phyloP scores from a whole-genome alignment of 2,329 filamentous ascomycete species.

The Apiospora malaysiana region DNA sequence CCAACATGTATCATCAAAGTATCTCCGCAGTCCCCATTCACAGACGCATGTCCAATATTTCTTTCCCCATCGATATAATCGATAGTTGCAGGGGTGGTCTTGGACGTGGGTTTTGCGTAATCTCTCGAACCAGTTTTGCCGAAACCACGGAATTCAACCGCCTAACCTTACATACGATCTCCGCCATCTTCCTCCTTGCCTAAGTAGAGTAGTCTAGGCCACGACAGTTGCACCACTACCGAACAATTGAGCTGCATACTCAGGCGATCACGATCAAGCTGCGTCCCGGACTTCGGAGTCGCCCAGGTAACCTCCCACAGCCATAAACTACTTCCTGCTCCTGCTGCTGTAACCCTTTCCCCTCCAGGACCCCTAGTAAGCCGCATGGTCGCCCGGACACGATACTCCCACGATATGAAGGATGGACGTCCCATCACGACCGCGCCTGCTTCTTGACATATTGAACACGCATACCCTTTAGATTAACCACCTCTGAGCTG shows the following conservation, averaged over 20 bases:
- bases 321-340: background rate
- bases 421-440: background rate
- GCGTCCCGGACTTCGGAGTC: conserved; percentile 5
- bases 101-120: conserved; percentile 15
- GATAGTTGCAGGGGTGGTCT: conserved; percentile 12
- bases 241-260: conserved; percentile 16
- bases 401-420: conserved; percentile 4
- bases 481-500: background rate
- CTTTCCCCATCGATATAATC: background rate
- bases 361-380: conserved; percentile 10
- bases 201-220: conserved; percentile 4
- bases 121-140: conserved; percentile 17
- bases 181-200: conserved; percentile 4
- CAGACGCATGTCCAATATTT: conserved; percentile 5
- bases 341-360: background rate
- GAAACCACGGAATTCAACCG: conserved; percentile 19
- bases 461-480: background rate
- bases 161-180: conserved; percentile 11
- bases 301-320: conserved; percentile 1
- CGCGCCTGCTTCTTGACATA: background rate
- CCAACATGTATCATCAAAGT: conserved; percentile 13
- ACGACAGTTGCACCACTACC: conserved; percentile 6
- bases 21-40: background rate
- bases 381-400: background rate
- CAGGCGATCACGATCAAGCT: conserved; percentile 16